Percentiles rank a stretch among this genome's conserved stretches.
These are phyloP conservation scores for Fusarium secorum DNA, from an alignment of 2,329 filamentous ascomycete species.

Conservation along the genomic window DNA sequence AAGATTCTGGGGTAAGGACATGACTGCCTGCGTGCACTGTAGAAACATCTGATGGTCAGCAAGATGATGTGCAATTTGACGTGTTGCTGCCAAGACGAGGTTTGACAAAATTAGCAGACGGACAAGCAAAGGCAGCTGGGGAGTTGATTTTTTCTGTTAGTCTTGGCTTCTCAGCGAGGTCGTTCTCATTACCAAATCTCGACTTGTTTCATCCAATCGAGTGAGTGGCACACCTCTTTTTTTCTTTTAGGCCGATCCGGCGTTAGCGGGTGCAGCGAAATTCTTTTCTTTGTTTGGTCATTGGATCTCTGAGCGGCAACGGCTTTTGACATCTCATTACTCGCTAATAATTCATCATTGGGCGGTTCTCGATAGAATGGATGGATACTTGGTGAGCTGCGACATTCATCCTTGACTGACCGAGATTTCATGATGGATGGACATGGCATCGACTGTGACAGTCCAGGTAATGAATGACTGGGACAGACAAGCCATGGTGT, in stretches of 20 bases:
- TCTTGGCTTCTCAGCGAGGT: slow-evolving; percentile 39
- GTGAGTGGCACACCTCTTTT: slow-evolving; percentile 27
- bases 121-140: slow-evolving; percentile 3
- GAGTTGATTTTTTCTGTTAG: slow-evolving; percentile 26
- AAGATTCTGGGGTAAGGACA: not conserved
- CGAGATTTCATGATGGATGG: slow-evolving; percentile 4
- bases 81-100: slow-evolving; percentile 10
- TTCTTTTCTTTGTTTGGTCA: slow-evolving; percentile 31
- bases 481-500: slow-evolving; percentile 30
- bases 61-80: slow-evolving; percentile 23
- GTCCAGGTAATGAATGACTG: not conserved
- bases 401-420: slow-evolving; percentile 1
- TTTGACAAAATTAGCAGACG: slow-evolving; percentile 25
- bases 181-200: slow-evolving; percentile 51
- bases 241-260: slow-evolving; percentile 31
- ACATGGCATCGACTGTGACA: not conserved
- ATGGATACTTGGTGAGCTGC: not conserved
- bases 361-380: not conserved
- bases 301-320: slow-evolving; percentile 17
- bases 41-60: slow-evolving; percentile 21
- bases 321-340: slow-evolving; percentile 25
- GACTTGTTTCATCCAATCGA: slow-evolving; percentile 44
- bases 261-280: slow-evolving; percentile 24
- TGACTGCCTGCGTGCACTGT: not conserved
- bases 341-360: slow-evolving; percentile 31